Conservation (phyloP, 139 green algal genomes). For the Nannochloris sp. region DNA sequence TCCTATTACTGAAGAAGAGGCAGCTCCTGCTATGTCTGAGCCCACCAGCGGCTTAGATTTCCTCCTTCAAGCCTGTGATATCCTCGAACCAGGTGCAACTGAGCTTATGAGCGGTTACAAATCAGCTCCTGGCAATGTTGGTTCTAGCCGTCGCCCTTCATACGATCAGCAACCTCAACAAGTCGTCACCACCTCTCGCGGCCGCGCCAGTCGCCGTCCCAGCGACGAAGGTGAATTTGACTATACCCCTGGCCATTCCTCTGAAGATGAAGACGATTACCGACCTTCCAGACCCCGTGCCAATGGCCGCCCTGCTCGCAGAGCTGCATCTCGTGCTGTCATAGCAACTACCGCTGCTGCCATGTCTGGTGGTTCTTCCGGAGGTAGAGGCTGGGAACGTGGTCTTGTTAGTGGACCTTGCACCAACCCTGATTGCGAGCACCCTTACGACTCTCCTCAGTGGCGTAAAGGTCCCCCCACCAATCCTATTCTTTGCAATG, state of each 20-base stretch:
- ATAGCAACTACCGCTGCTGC: neutral
- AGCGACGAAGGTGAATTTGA: neutral
- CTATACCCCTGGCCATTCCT: neutral
- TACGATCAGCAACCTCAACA: too few species aligned
- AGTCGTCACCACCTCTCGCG: neutral
- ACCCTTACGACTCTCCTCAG: conserved; percentile 27
- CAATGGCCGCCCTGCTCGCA: neutral
- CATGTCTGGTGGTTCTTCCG: neutral
- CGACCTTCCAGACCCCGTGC: neutral
- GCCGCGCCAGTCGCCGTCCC: neutral
- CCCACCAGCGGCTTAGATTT: neutral
- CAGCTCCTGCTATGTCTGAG: neutral
- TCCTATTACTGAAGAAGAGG: neutral
- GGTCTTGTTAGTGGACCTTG: conserved; percentile 12
- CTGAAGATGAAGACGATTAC: neutral
- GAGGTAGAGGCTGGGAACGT: neutral
- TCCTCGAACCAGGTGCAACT: neutral
- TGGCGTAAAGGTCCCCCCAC: conserved; percentile 54
- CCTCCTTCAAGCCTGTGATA: neutral
- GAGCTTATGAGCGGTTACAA: neutral
- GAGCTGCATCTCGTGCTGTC: neutral
- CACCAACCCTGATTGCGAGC: conserved; percentile 27
- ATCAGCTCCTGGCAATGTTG: too few species aligned
- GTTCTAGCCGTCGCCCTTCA: too few species aligned
- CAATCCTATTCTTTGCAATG: conserved; percentile 63